These are phyloP conservation scores for Barnettozyma pratensis DNA, from an alignment of 805 yeast species.

Conservation along the genomic window DNA sequence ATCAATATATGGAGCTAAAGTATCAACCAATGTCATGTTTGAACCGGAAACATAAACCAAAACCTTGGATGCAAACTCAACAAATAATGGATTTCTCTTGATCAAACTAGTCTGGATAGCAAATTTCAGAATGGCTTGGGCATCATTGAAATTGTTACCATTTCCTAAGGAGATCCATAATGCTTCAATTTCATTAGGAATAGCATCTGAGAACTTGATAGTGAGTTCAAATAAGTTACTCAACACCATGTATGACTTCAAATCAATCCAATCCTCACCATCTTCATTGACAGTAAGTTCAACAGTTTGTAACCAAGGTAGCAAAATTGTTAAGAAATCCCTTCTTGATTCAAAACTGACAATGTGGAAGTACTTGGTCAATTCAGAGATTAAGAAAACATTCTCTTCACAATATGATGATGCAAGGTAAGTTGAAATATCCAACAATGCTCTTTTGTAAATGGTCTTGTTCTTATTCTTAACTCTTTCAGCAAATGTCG, in stretches of 20 bases:
- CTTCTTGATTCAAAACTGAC: slow-evolving; percentile 57
- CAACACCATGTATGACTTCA: slow-evolving; percentile 58
- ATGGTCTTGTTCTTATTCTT: slow-evolving; percentile 75
- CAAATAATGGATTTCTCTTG: slow-evolving; percentile 65
- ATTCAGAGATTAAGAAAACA: slow-evolving; percentile 59
- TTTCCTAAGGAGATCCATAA: slow-evolving; percentile 93
- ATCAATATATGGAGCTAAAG: slow-evolving; percentile 62
- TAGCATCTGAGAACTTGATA: slow-evolving; percentile 62
- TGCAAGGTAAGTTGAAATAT: slow-evolving; percentile 72
- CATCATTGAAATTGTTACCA: slow-evolving; percentile 62
- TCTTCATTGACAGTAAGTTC: slow-evolving; percentile 45
- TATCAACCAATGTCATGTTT: slow-evolving; percentile 50
- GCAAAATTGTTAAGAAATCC: slow-evolving; percentile 71
- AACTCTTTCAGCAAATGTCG: slow-evolving; percentile 62
- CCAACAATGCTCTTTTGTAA: slow-evolving; percentile 80
- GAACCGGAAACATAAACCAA: slow-evolving; percentile 68
- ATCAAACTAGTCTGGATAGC: slow-evolving; percentile 63
- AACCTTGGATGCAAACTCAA: slow-evolving; percentile 75
- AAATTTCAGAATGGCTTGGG: slow-evolving; percentile 66
- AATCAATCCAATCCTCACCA: slow-evolving; percentile 32
- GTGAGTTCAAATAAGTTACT: slow-evolving; percentile 82
- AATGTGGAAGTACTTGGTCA: slow-evolving; percentile 63
- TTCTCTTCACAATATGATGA: slow-evolving; percentile 52
- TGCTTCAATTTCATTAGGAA: slow-evolving; percentile 87
- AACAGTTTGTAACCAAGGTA: slow-evolving; percentile 91